A percentile compares a stretch with the other conserved stretches of the same genome.
Evolutionary conservation across 2,329 filamentous ascomycete species (phyloP).

Genomic region (Blastomyces gilchristii): DNA sequence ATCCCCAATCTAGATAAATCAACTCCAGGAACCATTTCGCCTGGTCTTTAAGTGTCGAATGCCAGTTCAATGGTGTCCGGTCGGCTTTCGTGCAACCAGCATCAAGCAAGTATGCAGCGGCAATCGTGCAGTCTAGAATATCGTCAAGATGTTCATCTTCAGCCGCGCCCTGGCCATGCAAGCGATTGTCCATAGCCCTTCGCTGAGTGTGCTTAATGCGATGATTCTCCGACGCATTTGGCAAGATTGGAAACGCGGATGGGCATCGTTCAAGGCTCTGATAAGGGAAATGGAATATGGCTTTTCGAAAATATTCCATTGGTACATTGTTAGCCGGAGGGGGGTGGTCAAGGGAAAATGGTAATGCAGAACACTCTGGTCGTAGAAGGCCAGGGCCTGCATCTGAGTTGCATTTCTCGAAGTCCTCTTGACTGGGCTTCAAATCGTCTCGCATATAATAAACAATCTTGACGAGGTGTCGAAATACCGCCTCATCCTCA

Average conservation of each 20-base stretch:
- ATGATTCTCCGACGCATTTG: not conserved
- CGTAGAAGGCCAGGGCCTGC: slow-evolving; percentile 14
- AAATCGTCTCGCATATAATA: slow-evolving; percentile 13
- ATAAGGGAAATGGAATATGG: slow-evolving; percentile 23
- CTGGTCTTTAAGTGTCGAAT: slow-evolving; percentile 12
- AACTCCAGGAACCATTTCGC: slow-evolving; percentile 23
- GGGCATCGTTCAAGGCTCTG: slow-evolving; percentile 24
- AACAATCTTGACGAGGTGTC: slow-evolving; percentile 13
- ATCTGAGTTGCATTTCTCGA: slow-evolving; percentile 13
- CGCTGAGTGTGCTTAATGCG: not conserved
- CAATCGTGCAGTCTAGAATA: slow-evolving; percentile 26
- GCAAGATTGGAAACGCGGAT: slow-evolving; percentile 13
- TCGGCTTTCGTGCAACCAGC: slow-evolving; percentile 29
- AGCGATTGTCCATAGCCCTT: slow-evolving; percentile 16
- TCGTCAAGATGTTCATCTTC: slow-evolving; percentile 13
- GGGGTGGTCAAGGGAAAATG: slow-evolving; percentile 11
- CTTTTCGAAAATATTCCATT: slow-evolving; percentile 19
- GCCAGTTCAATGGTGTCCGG: slow-evolving; percentile 15
- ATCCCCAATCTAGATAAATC: slow-evolving; percentile 25
- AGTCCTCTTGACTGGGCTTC: slow-evolving; percentile 13
- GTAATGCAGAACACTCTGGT: slow-evolving; percentile 10
- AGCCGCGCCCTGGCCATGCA: slow-evolving; percentile 26
- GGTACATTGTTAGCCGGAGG: not conserved
- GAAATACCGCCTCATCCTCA: not conserved
- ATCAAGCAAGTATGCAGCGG: slow-evolving; percentile 28